phyloP scores from a whole-genome alignment of 2,329 filamentous ascomycete species.

The Calonectria hongkongensis region DNA sequence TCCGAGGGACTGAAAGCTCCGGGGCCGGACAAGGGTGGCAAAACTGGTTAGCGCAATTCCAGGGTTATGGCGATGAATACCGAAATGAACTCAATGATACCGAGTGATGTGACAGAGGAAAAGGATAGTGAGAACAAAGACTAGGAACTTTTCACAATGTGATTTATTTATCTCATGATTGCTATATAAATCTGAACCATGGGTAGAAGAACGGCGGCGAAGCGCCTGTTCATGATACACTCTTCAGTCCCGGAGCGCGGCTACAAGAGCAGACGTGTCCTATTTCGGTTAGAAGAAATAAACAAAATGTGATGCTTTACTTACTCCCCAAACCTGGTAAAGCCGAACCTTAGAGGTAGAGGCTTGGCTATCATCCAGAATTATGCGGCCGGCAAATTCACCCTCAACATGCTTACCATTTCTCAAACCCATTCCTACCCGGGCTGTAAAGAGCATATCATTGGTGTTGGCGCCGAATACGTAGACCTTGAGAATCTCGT shows the following conservation, averaged over 20 bases:
- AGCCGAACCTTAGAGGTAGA: not conserved
- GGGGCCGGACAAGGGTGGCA: not conserved
- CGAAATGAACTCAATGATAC: no score
- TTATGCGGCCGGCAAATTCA: conserved; percentile 23
- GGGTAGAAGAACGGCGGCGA: no score
- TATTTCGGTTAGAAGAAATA: not conserved
- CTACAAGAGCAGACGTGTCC: conserved; percentile 20
- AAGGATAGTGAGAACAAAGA: no score
- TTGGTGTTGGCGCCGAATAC: not conserved
- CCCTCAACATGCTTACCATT: conserved; percentile 26
- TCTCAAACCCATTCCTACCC: conserved; percentile 22
- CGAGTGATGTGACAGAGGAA: no score
- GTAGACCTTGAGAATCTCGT: conserved; percentile 20
- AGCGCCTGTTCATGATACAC: no score
- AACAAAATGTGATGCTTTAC: not conserved
- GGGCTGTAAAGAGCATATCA: conserved; percentile 20
- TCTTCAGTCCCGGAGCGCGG: not conserved
- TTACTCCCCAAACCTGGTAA: conserved; percentile 29
- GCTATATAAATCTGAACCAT: no score
- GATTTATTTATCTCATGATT: no score
- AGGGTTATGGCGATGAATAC: no score
- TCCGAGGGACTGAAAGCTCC: not conserved
- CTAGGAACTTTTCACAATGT: no score
- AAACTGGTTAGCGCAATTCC: no score
- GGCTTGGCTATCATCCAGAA: not conserved